A percentile compares a stretch with the other conserved stretches of the same genome.
Conservation (phyloP, 805 yeast genomes). For the Ogataea thermomethanolica region DNA sequence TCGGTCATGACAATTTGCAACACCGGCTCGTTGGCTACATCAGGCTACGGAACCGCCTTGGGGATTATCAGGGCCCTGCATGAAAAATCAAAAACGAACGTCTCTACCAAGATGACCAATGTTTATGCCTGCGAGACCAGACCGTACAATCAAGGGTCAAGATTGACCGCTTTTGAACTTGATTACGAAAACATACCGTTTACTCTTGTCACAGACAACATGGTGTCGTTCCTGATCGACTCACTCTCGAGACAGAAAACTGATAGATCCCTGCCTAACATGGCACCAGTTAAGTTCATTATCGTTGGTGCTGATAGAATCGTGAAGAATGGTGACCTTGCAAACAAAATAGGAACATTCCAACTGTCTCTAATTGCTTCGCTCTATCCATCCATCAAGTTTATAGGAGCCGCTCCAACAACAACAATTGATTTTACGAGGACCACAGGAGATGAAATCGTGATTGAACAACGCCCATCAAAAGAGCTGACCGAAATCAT, state of each 20-base stretch:
- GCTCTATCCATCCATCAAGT: slow-evolving; percentile 61
- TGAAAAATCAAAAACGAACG: slow-evolving; percentile 35
- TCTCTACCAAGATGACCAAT: slow-evolving; percentile 47
- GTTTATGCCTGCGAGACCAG: slow-evolving; percentile 91
- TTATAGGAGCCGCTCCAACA: slow-evolving; percentile 92
- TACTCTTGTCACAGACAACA: slow-evolving; percentile 84
- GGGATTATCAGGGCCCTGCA: slow-evolving; percentile 82
- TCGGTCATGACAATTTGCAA: slow-evolving; percentile 90
- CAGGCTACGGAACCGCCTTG: slow-evolving; percentile 96
- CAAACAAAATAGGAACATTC: slow-evolving; percentile 93
- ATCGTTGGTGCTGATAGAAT: slow-evolving; percentile 96
- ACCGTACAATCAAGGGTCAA: slow-evolving; percentile 95
- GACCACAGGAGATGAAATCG: slow-evolving; percentile 65
- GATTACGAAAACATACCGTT: slow-evolving; percentile 84
- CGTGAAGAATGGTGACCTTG: slow-evolving; percentile 91
- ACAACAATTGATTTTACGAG: slow-evolving; percentile 81
- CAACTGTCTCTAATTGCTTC: slow-evolving; percentile 77
- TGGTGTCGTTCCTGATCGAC: slow-evolving; percentile 76
- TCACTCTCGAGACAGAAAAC: slow-evolving; percentile 34
- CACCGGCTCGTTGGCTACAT: slow-evolving; percentile 95
- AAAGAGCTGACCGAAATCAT: slow-evolving; percentile 71
- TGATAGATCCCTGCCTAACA: slow-evolving; percentile 24
- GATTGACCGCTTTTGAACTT: slow-evolving; percentile 87
- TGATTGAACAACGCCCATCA: slow-evolving; percentile 84
- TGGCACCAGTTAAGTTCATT: slow-evolving; percentile 77